phyloP scores from a whole-genome alignment of 345 rosid species.

The Arabidopsis arenosa region DNA sequence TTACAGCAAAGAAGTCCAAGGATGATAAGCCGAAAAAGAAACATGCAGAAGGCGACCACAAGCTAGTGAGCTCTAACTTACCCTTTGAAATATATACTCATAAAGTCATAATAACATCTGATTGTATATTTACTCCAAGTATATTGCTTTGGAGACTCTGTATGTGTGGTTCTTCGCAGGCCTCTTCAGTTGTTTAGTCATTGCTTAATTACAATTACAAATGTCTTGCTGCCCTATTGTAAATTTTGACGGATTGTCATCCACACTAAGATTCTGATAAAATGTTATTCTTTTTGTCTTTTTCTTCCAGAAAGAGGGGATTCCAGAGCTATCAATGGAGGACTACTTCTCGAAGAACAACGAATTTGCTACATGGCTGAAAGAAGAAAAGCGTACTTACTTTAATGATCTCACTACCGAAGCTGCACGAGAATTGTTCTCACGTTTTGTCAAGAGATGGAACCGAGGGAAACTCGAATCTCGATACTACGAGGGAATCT shows the following conservation, averaged over 20 bases:
- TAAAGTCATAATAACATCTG: not conserved
- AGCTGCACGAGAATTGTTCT: constrained; percentile 67
- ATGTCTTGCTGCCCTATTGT: constrained; percentile 13
- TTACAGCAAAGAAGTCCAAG: constrained; percentile 79
- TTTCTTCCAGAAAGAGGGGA: constrained; percentile 56
- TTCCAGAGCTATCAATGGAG: constrained; percentile 71
- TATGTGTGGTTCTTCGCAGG: not conserved
- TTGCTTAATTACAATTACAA: not conserved
- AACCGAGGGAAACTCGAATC: constrained; percentile 75
- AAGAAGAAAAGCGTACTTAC: constrained; percentile 73
- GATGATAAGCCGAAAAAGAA: constrained; percentile 69
- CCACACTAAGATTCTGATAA: not conserved
- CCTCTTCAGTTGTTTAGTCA: not conserved
- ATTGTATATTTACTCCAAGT: not conserved
- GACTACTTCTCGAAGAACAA: constrained; percentile 92
- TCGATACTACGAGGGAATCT: constrained; percentile 80
- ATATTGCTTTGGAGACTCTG: constrained; percentile 12
- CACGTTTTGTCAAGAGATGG: constrained; percentile 75
- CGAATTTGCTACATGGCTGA: constrained; percentile 91
- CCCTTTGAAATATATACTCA: not conserved
- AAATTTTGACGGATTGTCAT: not conserved
- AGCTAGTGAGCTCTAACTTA: constrained; percentile 51
- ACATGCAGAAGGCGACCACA: constrained; percentile 49
- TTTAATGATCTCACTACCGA: constrained; percentile 87
- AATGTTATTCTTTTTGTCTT: not conserved